Conservation (phyloP, 768 basidiomycete genomes). For the Cystofilobasidium ferigula region DNA sequence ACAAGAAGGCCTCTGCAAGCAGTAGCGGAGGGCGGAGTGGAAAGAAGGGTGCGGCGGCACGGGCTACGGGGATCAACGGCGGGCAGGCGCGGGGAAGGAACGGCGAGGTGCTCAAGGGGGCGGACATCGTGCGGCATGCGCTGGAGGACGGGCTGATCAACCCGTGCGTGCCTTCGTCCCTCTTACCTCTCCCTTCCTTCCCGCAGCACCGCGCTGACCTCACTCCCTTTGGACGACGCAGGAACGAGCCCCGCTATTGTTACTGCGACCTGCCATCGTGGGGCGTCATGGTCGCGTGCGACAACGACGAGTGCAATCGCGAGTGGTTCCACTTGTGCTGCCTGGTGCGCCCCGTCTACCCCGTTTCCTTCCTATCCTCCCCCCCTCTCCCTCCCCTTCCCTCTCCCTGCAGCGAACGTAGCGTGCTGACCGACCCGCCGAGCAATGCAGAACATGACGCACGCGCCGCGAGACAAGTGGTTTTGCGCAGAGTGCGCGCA, state of each 20-base stretch:
- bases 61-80: too few relatives aligned
- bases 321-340: not conserved
- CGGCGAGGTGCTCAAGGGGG: too few relatives aligned
- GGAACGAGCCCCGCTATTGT: not conserved
- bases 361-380: not conserved
- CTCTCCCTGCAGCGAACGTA: not conserved
- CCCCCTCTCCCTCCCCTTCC: too few relatives aligned
- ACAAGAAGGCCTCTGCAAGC: too few relatives aligned
- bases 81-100: too few relatives aligned
- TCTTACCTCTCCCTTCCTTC: not conserved
- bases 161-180: not conserved
- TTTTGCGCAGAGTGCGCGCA: not conserved
- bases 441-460: not conserved
- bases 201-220: not conserved
- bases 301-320: not conserved
- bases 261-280: not conserved
- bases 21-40: too few relatives aligned
- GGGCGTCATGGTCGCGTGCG: not conserved
- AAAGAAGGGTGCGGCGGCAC: too few relatives aligned
- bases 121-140: too few relatives aligned
- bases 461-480: not conserved
- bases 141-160: too few relatives aligned
- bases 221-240: not conserved
- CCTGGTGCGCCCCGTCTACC: not conserved
- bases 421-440: too few relatives aligned